Percentiles rank a stretch among this genome's conserved stretches.
Evolutionary conservation across 169 alveolate species (phyloP).

Genomic region (Cryptosporidium sp.): DNA sequence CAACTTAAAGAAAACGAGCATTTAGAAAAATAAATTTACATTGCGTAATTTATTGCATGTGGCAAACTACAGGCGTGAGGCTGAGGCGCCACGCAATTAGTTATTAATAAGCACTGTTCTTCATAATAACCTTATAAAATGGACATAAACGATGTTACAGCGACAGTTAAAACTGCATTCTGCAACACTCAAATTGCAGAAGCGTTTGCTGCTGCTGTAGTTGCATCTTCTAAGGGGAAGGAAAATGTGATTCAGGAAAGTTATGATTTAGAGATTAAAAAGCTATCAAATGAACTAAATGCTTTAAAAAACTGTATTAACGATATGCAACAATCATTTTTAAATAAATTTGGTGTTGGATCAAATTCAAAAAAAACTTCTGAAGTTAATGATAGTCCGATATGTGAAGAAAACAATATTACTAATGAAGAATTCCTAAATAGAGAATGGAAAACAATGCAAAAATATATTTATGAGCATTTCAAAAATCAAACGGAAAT

Average conservation of each 20-base stretch:
- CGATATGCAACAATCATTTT: slow-evolving; percentile 13
- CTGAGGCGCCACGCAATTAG: not conserved
- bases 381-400: not conserved
- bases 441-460: slow-evolving; percentile 50
- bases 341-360: not conserved
- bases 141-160: slow-evolving; percentile 41
- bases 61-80: not conserved
- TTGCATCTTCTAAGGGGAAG: slow-evolving; percentile 52
- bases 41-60: not conserved
- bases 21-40: not conserved
- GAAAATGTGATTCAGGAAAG: slow-evolving; percentile 19
- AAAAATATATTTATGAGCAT: slow-evolving; percentile 54
- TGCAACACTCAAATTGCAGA: slow-evolving; percentile 59
- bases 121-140: slow-evolving; percentile 3
- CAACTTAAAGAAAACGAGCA: not conserved
- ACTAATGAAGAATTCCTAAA: not conserved
- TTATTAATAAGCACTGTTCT: not conserved
- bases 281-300: slow-evolving; percentile 41
- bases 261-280: slow-evolving; percentile 31
- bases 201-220: slow-evolving; percentile 77
- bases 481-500: slow-evolving; percentile 35
- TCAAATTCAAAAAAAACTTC: not conserved
- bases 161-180: slow-evolving; percentile 71
- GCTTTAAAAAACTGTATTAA: not conserved
- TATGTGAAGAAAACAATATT: not conserved